Evolutionary conservation across 208 protist genomes (phyloP), one percentile per base, ranked within the genome.

Genomic region (Giardia duodenalis): DNA sequence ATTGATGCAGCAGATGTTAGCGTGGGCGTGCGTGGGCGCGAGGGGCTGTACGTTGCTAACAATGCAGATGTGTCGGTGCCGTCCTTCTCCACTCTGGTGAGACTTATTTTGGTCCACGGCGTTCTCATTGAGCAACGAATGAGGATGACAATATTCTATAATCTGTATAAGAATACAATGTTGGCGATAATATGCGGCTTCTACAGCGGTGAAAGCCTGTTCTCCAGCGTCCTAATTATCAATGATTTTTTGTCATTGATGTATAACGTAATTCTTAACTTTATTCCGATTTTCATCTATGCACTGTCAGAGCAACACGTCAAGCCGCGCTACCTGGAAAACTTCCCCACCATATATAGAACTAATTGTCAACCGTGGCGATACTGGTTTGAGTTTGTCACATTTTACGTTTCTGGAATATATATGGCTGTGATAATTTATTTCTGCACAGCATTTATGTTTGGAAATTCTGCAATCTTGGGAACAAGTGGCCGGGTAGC

Each of bases 81-180:
- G 10, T 86, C 94, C 67, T 94, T 94, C 46, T 30, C 19, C 0
- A 45, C 87, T 93, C 48, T 93, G 2, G 44, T 43, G 30, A 1
- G 48, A 42, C 48, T 94, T 19, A 67, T 94, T 30, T 92, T 93
- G 10, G 89, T 93, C 10, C 92, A 94, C 47, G 93, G 93, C 30
- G 57, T 76, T 39, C 30, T 30, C 10, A 76, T 76, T 39, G 19
- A 76, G 57, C 57, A 76, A 76, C 57, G 57, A 30, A 76, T 76
- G 57, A 39, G 19, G 57, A 76, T 76, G 57, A 39, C 19, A 10
- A 30, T 76, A 10, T 76, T 76, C 57, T 76, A 76, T 30, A 76
- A 76, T 30, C 57, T 76, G 19, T 76, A 76, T 30, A 76, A 76
- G 57, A 76, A 76, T 30, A 76, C 57, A 30, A 76, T 76, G 57